phyloP scores from a whole-genome alignment of 2,329 filamentous ascomycete species.

The Incumbomyces delicatus region DNA sequence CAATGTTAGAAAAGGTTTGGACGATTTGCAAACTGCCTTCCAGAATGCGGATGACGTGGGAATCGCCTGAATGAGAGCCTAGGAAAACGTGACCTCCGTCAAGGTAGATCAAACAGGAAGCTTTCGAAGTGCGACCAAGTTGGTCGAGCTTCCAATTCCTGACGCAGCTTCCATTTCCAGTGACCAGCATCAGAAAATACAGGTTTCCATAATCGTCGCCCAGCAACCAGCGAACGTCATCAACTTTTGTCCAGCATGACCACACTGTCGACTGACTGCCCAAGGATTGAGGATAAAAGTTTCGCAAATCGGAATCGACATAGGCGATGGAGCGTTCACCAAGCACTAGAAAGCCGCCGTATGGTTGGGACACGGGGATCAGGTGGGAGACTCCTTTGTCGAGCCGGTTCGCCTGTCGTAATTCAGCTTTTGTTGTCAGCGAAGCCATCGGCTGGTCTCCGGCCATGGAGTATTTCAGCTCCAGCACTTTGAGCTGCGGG shows the following conservation, averaged over 20 bases:
- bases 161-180: conserved; percentile 56
- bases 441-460: conserved; percentile 40
- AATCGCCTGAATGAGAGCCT: conserved; percentile 87
- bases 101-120: conserved; percentile 70
- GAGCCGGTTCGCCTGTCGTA: conserved; percentile 39
- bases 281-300: conserved; percentile 54
- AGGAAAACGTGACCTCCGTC: conserved; percentile 66
- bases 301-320: conserved; percentile 65
- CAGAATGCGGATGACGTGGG: conserved; percentile 62
- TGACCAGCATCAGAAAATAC: conserved; percentile 66
- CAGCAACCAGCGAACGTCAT: conserved; percentile 73
- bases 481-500: conserved; percentile 45
- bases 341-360: conserved; percentile 63
- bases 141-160: conserved; percentile 60
- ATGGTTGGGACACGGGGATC: conserved; percentile 50
- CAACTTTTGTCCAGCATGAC: conserved; percentile 80
- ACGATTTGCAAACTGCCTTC: conserved; percentile 56
- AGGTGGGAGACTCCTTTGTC: conserved; percentile 53
- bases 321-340: conserved; percentile 78
- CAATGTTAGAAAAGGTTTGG: conserved; percentile 74
- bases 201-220: conserved; percentile 84
- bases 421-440: conserved; percentile 42
- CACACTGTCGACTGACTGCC: conserved; percentile 67
- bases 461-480: conserved; percentile 43
- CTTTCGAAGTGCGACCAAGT: conserved; percentile 62